Evolutionary conservation across 257 asterid species (phyloP).

Genomic region (Solanum lycopersicoides): DNA sequence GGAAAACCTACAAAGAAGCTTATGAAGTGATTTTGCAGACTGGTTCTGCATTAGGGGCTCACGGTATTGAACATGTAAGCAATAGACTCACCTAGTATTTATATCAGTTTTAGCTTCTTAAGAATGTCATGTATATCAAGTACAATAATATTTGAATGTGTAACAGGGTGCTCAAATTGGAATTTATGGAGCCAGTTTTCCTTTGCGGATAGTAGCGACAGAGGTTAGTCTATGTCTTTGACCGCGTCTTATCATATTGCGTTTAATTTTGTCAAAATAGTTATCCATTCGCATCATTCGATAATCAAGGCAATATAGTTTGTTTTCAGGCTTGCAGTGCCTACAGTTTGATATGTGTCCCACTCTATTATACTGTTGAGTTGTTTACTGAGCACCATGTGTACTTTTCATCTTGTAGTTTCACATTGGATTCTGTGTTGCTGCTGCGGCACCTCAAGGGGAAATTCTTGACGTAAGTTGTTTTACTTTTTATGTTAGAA

Average conservation of each 20-base stretch:
- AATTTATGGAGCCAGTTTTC: conserved; percentile 77
- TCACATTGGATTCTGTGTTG: conserved; percentile 64
- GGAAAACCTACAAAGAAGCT: conserved; percentile 81
- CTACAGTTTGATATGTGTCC: conserved; percentile 74
- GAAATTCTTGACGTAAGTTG: conserved; percentile 70
- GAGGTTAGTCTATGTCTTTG: conserved; percentile 35
- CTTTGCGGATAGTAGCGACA: conserved; percentile 86
- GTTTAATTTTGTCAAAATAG: not conserved
- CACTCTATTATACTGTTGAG: conserved; percentile 42
- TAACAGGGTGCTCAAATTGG: conserved; percentile 72
- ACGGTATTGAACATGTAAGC: conserved; percentile 61
- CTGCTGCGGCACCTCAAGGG: conserved; percentile 87
- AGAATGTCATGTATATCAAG: not conserved
- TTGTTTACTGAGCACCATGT: not conserved
- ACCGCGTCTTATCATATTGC: not conserved
- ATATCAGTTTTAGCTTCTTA: not conserved
- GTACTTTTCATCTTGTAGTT: conserved; percentile 27
- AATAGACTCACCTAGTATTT: not conserved
- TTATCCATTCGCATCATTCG: not conserved
- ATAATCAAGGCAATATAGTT: not conserved
- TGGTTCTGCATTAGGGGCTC: conserved; percentile 73
- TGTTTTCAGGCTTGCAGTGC: conserved; percentile 68
- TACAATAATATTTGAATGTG: not conserved
- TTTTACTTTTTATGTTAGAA: not conserved
- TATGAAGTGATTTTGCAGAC: conserved; percentile 46